phyloP scores from a whole-genome alignment of 2,329 filamentous ascomycete species.

The Talaromyces verruculosus region DNA sequence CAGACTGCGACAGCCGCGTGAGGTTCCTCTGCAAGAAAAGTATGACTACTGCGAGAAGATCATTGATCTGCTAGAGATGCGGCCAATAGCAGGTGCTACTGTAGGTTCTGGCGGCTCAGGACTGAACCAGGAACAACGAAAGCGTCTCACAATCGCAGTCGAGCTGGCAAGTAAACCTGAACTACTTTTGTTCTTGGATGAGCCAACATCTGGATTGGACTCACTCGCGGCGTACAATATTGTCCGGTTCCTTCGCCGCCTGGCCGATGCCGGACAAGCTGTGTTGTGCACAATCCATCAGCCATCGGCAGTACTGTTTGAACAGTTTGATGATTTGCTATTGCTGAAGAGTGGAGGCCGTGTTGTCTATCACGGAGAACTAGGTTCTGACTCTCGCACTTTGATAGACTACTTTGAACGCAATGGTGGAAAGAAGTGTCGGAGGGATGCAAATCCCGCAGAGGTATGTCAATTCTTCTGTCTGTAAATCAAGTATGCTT shows the following conservation, averaged over 20 bases:
- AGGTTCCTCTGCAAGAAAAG: conserved; percentile 61
- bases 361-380: conserved; percentile 83
- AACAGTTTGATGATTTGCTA: conserved; percentile 81
- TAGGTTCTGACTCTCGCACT: conserved; percentile 70
- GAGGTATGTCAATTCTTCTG: conserved; percentile 45
- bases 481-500: background rate
- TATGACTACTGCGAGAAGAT: conserved; percentile 67
- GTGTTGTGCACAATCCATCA: conserved; percentile 92
- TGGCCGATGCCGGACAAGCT: conserved; percentile 75
- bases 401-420: conserved; percentile 70
- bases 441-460: conserved; percentile 65
- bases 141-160: conserved; percentile 64
- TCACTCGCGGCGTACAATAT: conserved; percentile 68
- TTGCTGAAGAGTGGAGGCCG: conserved; percentile 75
- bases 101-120: conserved; percentile 62
- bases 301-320: conserved; percentile 80
- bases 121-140: conserved; percentile 65
- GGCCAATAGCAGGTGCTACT: conserved; percentile 63
- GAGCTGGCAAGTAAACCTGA: conserved; percentile 63
- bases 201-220: conserved; percentile 66
- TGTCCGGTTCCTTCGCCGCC: conserved; percentile 60
- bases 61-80: conserved; percentile 68
- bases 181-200: conserved; percentile 62
- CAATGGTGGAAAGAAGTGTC: conserved; percentile 63
- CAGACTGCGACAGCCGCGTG: conserved; percentile 60